Evolutionary conservation across 192 early-diverging fungal species (phyloP), one percentile per base, ranked within the genome.

Genomic region (Thamnidium elegans): DNA sequence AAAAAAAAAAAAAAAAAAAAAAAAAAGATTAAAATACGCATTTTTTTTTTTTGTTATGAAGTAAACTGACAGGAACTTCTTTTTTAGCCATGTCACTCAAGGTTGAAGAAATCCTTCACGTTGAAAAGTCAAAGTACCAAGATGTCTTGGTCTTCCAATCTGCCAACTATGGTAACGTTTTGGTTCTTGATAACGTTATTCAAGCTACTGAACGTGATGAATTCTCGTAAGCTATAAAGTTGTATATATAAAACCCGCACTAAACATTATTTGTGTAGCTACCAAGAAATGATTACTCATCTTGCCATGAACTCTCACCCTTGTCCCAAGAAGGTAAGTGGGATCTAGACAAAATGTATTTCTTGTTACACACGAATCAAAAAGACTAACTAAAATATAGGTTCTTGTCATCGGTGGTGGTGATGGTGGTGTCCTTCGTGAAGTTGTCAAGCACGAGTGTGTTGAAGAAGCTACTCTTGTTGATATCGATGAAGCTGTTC

Each of bases 271-370:
- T 36, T 34, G 42, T 58, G 42, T 58, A 89, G 87, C 21, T 98
- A 98, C 84, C 97, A 99, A 80, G 97, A 99, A 81, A 99, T 98
- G 96, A 99, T 99, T 81, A 91, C 96, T 54, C 96, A 99, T 68
- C 78, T 95, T 31, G 91, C 97, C 19, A 79, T 99, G 76, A 96
- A 90, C 73, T 80, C 90, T 52, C 97, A 99, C 79, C 91, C 96
- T 56, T 84, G 94, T 84, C 97, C 97, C 55, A 87, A 90, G 76
- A 90, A 95, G 79, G 92, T 92, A 68, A 62, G 62, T 44, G n/a
- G 67, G n/a, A n/a, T n/a, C n/a, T n/a, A n/a, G 19, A 42, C 13
- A 53, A 32, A 5, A 9, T 7, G 34, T 15, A 10, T 44, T 21
- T 0, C 7, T 3, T 17, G 13, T 0, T 10, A 43, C 17, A 47